Base-by-base conservation (phyloP, 2,329 filamentous ascomycete genomes). In the Aspergillus phoenicis region DNA sequence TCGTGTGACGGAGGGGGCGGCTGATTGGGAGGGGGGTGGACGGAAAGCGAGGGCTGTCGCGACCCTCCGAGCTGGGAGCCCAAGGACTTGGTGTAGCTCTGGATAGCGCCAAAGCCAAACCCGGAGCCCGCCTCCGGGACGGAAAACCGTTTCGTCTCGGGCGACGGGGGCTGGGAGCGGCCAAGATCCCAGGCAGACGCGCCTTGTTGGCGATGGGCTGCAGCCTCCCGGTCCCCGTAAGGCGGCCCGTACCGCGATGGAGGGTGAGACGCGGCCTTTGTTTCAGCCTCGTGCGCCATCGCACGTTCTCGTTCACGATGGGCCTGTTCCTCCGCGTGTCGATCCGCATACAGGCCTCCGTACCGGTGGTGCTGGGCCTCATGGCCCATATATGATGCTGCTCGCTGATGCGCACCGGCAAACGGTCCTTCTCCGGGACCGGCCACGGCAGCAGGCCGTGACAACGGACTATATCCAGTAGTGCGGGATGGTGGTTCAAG, bases 51-150 rank as follows among this genome's bases (percentile, higher is more conserved):
- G 20, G 68, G 64, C n/a, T 69, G 74, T 53, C 77, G 71, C 38
- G 72, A 66, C 3, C 73, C 71, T 36, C 71, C 71, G 8, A 75
- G 61, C 60, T 79, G 77, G 6, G 77, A 78, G 2, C 76, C 77
- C 8, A 78, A 62, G 8, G 77, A 75, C 58, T 79, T 79, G 8
- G 75, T 75, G 63, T 79, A 78, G 61, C 70, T 77, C 57, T 78
- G 77, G 57, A 78, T 74, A 28, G 75, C 72, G 11, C 77, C 75
- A 56, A 77, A 78, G 0, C 75, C 76, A 65, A 77, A 78, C 2
- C 63, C 67, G 0, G 75, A 60, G 4, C 64, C 66, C 4, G 71
- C 48, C 38, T 78, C 76, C 5, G 70, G 64, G 3, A 69, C 66
- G 5, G 70, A 67, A 43, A 75, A 74, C 8, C 76, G 76, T 57